A percentile compares a stretch with the other conserved stretches of the same genome.
phyloP scores from a whole-genome alignment of 805 yeast genomes.

The Brettanomyces nanus region DNA sequence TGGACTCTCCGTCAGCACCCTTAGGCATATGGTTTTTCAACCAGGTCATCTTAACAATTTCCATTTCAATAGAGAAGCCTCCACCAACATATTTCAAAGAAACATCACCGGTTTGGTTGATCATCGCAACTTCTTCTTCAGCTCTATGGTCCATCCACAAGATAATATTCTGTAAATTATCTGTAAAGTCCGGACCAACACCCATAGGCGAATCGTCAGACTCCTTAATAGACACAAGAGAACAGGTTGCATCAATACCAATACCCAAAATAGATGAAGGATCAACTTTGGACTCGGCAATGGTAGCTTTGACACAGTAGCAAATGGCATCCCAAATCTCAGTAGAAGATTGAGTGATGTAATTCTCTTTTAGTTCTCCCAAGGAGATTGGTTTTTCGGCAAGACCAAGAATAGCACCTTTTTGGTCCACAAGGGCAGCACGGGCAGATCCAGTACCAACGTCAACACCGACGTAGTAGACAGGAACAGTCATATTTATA shows the following conservation, averaged over 20 bases:
- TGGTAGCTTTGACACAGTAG: constrained; percentile 66
- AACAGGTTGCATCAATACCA: constrained; percentile 97
- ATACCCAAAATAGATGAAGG: constrained; percentile 68
- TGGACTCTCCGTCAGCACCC: constrained; percentile 26
- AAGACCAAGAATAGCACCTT: constrained; percentile 72
- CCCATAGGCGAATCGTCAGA: constrained; percentile 61
- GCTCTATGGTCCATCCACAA: constrained; percentile 99
- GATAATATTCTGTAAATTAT: constrained; percentile 71
- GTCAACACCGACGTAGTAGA: constrained; percentile 31
- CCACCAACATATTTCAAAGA: constrained; percentile 93
- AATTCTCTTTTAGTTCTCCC: constrained; percentile 63
- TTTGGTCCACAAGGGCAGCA: constrained; percentile 81
- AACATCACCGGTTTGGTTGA: constrained; percentile 73
- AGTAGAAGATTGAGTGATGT: constrained; percentile 77
- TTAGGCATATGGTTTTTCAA: constrained; percentile 74
- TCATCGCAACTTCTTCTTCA: constrained; percentile 63
- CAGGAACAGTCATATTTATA: constrained; percentile 1
- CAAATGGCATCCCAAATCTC: constrained; percentile 91
- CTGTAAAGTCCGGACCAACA: constrained; percentile 85
- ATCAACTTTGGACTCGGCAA: constrained; percentile 68
- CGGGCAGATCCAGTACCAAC: constrained; percentile 97
- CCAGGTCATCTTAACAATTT: constrained; percentile 96
- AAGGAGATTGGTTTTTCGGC: constrained; percentile 74
- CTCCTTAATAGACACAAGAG: constrained; percentile 73
- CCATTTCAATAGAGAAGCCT: constrained; percentile 97